These are phyloP conservation scores for Jamesozyma piceae DNA, from an alignment of 805 yeast species.

Conservation along the genomic window DNA sequence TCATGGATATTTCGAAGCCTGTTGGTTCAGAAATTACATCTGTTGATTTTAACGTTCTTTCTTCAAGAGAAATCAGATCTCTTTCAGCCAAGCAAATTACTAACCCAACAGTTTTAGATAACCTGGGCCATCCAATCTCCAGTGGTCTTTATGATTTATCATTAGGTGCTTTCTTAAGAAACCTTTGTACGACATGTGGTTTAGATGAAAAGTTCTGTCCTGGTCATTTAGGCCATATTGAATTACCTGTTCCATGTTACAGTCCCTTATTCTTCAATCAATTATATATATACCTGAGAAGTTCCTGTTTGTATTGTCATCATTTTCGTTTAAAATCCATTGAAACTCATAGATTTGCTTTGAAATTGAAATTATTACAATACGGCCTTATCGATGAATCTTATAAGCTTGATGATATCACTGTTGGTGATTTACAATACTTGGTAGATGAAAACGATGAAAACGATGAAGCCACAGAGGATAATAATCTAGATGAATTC, in stretches of 20 bases:
- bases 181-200: constrained; percentile 92
- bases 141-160: constrained; percentile 92
- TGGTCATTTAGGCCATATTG: constrained; percentile 97
- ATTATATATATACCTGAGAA: constrained; percentile 72
- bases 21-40: constrained; percentile 89
- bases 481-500: constrained; percentile 33
- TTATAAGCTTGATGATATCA: constrained; percentile 58
- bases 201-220: constrained; percentile 90
- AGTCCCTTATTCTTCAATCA: constrained; percentile 92
- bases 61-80: constrained; percentile 72
- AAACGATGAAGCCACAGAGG: constrained; percentile 42
- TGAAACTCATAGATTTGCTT: constrained; percentile 67
- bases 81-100: constrained; percentile 92
- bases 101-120: constrained; percentile 92
- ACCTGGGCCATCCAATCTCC: constrained; percentile 87
- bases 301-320: constrained; percentile 85
- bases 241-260: constrained; percentile 89
- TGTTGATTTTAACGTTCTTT: constrained; percentile 83
- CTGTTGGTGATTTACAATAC: constrained; percentile 23
- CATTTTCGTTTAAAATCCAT: constrained; percentile 59
- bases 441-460: constrained; percentile 26
- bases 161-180: constrained; percentile 86
- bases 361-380: constrained; percentile 75
- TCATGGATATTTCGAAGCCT: constrained; percentile 93
- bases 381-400: constrained; percentile 81